Conservation (phyloP, 306 rosid species). For the Vigna radiata region DNA sequence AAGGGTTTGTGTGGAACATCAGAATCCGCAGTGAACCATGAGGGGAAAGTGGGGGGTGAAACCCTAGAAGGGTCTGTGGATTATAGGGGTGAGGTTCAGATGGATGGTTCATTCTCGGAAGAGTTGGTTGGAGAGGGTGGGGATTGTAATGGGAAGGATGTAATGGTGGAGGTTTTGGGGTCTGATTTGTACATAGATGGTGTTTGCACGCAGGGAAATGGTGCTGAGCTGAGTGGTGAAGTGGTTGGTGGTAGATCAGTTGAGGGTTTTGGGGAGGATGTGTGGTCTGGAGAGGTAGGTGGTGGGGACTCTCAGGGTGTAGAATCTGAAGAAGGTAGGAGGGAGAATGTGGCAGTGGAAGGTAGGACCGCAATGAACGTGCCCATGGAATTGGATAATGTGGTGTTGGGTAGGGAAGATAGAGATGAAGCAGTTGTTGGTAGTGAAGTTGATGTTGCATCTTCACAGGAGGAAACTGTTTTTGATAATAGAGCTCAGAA, state of each 20-base stretch:
- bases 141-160: constrained; percentile 72
- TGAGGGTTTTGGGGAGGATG: constrained; percentile 48
- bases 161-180: constrained; percentile 83
- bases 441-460: constrained; percentile 34
- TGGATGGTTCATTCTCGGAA: constrained; percentile 48
- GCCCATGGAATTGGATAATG: constrained; percentile 39
- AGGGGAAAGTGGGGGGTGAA: constrained; percentile 53
- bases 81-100: constrained; percentile 35
- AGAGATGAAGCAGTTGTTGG: constrained; percentile 12
- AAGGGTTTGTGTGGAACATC: constrained; percentile 54
- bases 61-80: constrained; percentile 50
- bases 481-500: constrained; percentile 39
- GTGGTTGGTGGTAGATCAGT: constrained; percentile 39
- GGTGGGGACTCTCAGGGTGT: constrained; percentile 43
- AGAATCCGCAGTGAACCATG: constrained; percentile 53
- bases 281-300: constrained; percentile 35
- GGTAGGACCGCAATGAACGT: constrained; percentile 36
- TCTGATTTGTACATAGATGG: constrained; percentile 84
- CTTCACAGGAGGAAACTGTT: neutral
- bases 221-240: constrained; percentile 45
- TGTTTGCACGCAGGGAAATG: constrained; percentile 63
- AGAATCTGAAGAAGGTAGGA: constrained; percentile 41
- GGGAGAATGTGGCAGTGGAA: constrained; percentile 28
- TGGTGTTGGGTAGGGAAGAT: constrained; percentile 42
- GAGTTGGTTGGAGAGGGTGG: constrained; percentile 52